Evolutionary conservation across 441 rosid species (phyloP).

Genomic region (Metrosideros polymorpha): DNA sequence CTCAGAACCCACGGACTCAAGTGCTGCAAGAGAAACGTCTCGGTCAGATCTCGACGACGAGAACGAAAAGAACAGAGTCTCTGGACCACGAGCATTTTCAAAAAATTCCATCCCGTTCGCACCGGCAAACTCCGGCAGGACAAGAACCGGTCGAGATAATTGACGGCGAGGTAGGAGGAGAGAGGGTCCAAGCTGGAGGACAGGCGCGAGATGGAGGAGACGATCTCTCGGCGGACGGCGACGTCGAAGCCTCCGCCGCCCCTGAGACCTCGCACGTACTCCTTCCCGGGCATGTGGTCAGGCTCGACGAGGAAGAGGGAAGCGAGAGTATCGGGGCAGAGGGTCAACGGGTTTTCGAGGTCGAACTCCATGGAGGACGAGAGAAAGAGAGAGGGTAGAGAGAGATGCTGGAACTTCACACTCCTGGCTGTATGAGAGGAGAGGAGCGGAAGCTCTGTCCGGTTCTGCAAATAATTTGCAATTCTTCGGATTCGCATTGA

Average conservation of each 20-base stretch:
- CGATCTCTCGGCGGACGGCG: constrained; percentile 29
- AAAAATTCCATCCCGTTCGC: background rate
- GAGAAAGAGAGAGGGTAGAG: too few relatives aligned
- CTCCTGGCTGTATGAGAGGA: too few relatives aligned
- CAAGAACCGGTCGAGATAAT: constrained; percentile 67
- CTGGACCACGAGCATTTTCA: background rate
- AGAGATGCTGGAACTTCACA: too few relatives aligned
- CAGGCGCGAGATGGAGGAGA: constrained; percentile 35
- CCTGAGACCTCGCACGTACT: constrained; percentile 23
- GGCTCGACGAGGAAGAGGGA: constrained; percentile 5
- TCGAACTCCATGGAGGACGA: background rate
- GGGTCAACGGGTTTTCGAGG: constrained; percentile 1
- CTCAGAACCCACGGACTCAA: constrained; percentile 41
- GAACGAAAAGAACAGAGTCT: background rate
- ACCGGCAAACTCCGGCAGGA: constrained; percentile 1
- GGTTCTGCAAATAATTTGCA: too few relatives aligned
- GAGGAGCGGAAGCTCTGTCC: too few relatives aligned
- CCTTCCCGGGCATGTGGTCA: constrained; percentile 19
- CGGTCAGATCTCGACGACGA: background rate
- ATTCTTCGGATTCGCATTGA: too few relatives aligned
- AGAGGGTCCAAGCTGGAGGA: constrained; percentile 28
- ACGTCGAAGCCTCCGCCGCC: constrained; percentile 21
- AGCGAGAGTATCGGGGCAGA: background rate
- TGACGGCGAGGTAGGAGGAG: constrained; percentile 56
- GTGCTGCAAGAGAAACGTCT: constrained; percentile 21